Base-by-base conservation (phyloP, 2,329 filamentous ascomycete genomes). In the Cladophialophora psammophila region DNA sequence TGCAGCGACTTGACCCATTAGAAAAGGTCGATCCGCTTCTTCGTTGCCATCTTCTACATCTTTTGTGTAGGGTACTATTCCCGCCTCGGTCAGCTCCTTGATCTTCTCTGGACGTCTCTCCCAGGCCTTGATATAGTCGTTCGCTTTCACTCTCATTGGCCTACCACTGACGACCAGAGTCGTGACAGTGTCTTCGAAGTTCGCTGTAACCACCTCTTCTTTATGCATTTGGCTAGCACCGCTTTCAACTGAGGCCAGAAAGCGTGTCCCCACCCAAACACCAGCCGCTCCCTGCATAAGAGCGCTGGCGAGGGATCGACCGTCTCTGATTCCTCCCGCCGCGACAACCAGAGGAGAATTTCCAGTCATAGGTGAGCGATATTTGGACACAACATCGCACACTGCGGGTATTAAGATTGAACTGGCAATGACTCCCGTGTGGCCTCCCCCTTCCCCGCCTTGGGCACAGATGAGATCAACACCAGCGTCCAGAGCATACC, bases 1-100 rank as follows among this genome's bases (percentile, higher is more conserved):
- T 1, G 91, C 94, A 0, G 92, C 91, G 6, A 97, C 94, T 81
- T 97, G 92, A 0, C 94, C 94, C 94, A 97, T 97, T 75, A 97
- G 77, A 78, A 94, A 93, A 10, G 94, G 94, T 61, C 91, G 82
- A 75, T 97, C 94, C 9, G 96, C 83, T 32, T 94, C 91, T 63
- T 88, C 89, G 0, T 90, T 91, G 63, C 92, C 85, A 26, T 68
- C 61, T 54, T 96, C 91, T 75, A 96, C 83, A 76, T 97, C 94
- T 75, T 91, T 84, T 80, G 90, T 87, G 69, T 97, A 82, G 0
- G 94, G 94, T 67, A 95, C 89, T 32, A 96, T 80, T 0, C 94
- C 94, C 71, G 84, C 82, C 40, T 89, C 88, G 40, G 91, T 94
- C 76, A 97, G 81, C 77, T 87, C 85, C 79, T 86, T 88, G 74